Conservation (phyloP, 306 rosid genomes). For the Urtica urens region DNA sequence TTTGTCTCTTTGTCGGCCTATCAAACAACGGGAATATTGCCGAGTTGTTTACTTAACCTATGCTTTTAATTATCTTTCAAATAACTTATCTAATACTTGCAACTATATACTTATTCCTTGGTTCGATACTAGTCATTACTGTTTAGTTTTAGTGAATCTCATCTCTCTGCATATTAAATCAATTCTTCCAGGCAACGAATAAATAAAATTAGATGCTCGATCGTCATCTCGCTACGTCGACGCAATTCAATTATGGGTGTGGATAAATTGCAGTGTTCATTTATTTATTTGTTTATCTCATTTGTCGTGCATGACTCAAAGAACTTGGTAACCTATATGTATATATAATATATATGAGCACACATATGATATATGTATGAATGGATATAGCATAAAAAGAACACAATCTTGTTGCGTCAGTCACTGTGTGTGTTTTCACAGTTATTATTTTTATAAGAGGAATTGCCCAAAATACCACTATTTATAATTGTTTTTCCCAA, state of each 20-base stretch:
- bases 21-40: slow-evolving; percentile 83
- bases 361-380: background rate
- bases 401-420: slow-evolving; percentile 24
- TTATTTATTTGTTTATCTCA: background rate
- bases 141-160: background rate
- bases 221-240: slow-evolving; percentile 9
- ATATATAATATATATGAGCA: background rate
- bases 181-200: too few relatives aligned
- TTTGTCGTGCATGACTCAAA: slow-evolving; percentile 10
- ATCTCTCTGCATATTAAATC: background rate
- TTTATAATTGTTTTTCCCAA: too few relatives aligned
- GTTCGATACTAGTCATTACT: background rate
- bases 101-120: too few relatives aligned
- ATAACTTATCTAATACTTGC: too few relatives aligned
- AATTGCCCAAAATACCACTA: background rate
- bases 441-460: background rate
- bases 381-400: slow-evolving; percentile 12
- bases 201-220: background rate
- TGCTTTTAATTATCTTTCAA: too few relatives aligned
- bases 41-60: slow-evolving; percentile 17
- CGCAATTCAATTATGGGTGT: too few relatives aligned
- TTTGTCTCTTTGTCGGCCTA: slow-evolving; percentile 68
- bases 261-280: background rate
- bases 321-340: background rate
- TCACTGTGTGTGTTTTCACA: slow-evolving; percentile 8